Evolutionary conservation across 2,329 filamentous ascomycete species (phyloP), one percentile per base, ranked within the genome.

Genomic region (Fusarium gaditjirri): DNA sequence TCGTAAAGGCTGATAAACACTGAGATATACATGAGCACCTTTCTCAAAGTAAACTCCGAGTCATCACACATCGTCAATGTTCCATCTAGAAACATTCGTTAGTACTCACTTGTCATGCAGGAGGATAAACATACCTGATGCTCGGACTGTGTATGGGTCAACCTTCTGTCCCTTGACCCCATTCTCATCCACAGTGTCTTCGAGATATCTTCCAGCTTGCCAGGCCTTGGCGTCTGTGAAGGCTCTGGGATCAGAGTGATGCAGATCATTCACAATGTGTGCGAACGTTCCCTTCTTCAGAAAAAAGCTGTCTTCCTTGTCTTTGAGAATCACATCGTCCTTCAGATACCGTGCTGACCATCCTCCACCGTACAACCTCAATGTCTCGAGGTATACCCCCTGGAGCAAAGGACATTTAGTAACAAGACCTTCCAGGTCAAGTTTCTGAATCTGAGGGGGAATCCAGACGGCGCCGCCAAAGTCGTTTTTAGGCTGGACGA

Each of bases 311-410:
- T 72, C 54, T 31, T 69, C 77, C 23, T 73, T 74, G 38, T 78
- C 76, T 14, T 76, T 75, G 33, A 84, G 66, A 6, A 77, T 66
- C 3, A 78, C 72, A 35, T 84, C 81, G 57, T 82, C 70, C n/a
- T 75, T 73, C 41, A 82, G 58, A 43, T 69, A 73, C 25, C 76
- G 79, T 47, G 80, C 71, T 2, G 75, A 72, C 79, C 80, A 81
- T 6, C 76, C 72, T 19, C 78, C 77, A 21, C 81, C 79, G 33
- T 85, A 83, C 1, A 84, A 54, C 16, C 83, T 76, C 50, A 84
- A 49, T 0, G 82, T 83, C 67, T 85, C 83, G 9, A 83, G 68
- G 44, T 84, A 83, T 5, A 80, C 76, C 2, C 81, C 81, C 53
- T 83, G 80, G 17, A 85, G 78, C 9, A 81, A 68, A 8, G 82